Conservation (phyloP, 164 flowering plant genomes). For the Houttuynia cordata region DNA sequence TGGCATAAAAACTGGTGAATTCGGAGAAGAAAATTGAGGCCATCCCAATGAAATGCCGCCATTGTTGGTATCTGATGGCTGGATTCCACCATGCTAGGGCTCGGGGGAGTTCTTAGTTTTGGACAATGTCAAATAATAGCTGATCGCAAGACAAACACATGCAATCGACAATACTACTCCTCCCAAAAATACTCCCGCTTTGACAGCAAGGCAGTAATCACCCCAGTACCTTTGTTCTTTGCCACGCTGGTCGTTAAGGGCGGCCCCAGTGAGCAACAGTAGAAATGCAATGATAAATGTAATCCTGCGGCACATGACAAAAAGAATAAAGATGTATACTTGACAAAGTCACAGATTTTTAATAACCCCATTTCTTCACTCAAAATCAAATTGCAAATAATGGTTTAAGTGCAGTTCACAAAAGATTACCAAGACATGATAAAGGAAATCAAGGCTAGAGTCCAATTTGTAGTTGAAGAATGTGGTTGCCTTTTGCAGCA, state of each 20-base stretch:
- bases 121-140: conserved; percentile 42
- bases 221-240: conserved; percentile 48
- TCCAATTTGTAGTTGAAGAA: conserved; percentile 49
- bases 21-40: conserved; percentile 45
- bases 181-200: conserved; percentile 83
- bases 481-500: conserved; percentile 57
- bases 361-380: not conserved
- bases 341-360: too few species aligned
- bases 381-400: not conserved
- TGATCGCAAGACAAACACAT: conserved; percentile 51
- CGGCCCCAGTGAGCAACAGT: conserved; percentile 76
- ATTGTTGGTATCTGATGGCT: conserved; percentile 9
- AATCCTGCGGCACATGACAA: conserved; percentile 47
- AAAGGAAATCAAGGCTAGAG: conserved; percentile 51
- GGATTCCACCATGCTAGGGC: conserved; percentile 15
- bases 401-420: not conserved
- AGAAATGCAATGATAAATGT: conserved; percentile 79
- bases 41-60: conserved; percentile 76
- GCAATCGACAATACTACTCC: conserved; percentile 67
- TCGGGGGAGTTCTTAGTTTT: conserved; percentile 20
- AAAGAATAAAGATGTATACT: not conserved
- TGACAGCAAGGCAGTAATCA: conserved; percentile 74
- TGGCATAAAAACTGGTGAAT: conserved; percentile 50
- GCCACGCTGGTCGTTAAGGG: conserved; percentile 67
- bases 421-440: conserved; percentile 68